Base-by-base conservation (phyloP, 352 stramenopile genomes). In the Sclerospora graminicola region DNA sequence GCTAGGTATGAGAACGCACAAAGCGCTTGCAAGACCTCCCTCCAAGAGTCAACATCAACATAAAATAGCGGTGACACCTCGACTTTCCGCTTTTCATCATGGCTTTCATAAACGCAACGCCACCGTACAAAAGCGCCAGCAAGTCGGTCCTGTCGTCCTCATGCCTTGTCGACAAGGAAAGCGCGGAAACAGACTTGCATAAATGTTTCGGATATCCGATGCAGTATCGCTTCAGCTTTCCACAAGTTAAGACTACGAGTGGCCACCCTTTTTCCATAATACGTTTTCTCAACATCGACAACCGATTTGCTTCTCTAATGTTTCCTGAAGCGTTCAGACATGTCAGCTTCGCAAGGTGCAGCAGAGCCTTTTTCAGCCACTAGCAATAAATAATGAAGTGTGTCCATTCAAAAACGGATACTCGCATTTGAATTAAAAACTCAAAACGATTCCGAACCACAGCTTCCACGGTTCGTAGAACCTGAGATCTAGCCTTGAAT, bases 241-340 rank as follows among this genome's bases (percentile, higher is more conserved):
- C 78, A 89, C 8, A 89, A 53, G 1, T 80, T 51, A 13, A 36
- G 41, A 45, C 35, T 85, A 48, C 5, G 72, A 71, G 35, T 97
- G 85, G 0, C 88, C 87, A 39, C 89, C 89, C 40, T 74, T 82
- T 51, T 98, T 98, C 89, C 91, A 97, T 10, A 98, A 60, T 15
- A 82, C 72, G 46, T 95, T 74, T 43, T 88, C 90, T 36, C 63
- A 64, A 4, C 70, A 56, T 1, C 54, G 43, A 20, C 75, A 82
- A 2, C 81, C 81, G 14, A 92, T 85, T 7, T 77, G 52, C 33
- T 70, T 72, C 18, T 75, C 59, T 31, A 92, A 88, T 16, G 68
- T 78, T 10, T 70, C 65, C 36, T 88, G 56, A 90, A 70, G 11
- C 81, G 73, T 16, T 90, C 65, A 0, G 52, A 48, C 77, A 90